Evolutionary conservation across 208 protist genomes (phyloP), one percentile per base, ranked within the genome.

Genomic region (Trypanosoma scelopori): DNA sequence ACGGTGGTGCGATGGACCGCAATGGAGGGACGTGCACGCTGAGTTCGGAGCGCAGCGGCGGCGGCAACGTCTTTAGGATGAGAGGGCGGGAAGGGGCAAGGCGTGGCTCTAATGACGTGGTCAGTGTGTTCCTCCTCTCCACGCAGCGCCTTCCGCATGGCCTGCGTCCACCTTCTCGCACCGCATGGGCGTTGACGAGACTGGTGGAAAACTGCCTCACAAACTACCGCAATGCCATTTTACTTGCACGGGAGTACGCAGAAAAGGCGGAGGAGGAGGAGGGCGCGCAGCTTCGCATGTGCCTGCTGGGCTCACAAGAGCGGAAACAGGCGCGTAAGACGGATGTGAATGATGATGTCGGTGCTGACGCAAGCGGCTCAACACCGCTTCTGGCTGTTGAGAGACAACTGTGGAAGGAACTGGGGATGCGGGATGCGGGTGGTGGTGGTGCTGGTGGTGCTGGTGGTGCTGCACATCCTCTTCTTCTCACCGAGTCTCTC

Each of bases 161-260:
- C 3, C 57, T 92, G 15, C 71, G 76, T 47, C 52, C n/a, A 12
- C 71, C 69, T 20, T 61, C 69, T 28, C 65, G 69, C 5, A 61
- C 72, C 13, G 62, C 58, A 13, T 62, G 69, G 49, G 51, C 78
- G 42, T 58, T 77, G 5, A 80, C 74, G 25, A 25, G 45, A 52
- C 62, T 86, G 47, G 79, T 88, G 18, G 78, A 74, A 20, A 74
- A 87, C 67, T 82, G 83, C 32, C 53, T 90, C 16, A 42, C 55
- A 5, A 69, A 79, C 73, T 86, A 82, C 49, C 58, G 79, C 4
- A 52, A 76, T 32, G 79, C 64, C 1, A 61, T 93, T 15, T 65
- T 89, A n/a, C 68, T 89, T n/a, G 67, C 62, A 3, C 46, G 79
- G 12, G 67, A 74, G 35, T 81, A 73, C 56, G 42, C 9, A 5